phyloP scores from a whole-genome alignment of 208 protist genomes.

The Trypanosoma theileri region DNA sequence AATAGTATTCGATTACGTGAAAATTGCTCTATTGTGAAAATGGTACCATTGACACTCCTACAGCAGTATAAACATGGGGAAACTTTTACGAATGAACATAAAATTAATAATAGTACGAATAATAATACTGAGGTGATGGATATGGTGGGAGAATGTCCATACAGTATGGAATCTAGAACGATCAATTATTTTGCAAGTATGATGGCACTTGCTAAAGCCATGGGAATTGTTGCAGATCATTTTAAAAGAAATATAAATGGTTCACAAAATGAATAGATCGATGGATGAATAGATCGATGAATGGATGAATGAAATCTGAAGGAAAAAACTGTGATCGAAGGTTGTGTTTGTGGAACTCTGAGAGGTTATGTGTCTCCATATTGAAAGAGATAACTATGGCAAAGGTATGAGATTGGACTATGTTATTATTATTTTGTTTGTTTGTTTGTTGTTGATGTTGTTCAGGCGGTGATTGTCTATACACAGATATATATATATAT shows the following conservation, averaged over 20 bases:
- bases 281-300: too few species aligned
- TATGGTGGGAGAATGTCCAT: slow-evolving; percentile 38
- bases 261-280: too few species aligned
- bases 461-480: too few species aligned
- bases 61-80: slow-evolving; percentile 10
- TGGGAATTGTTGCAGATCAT: slow-evolving; percentile 28
- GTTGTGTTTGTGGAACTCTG: too few species aligned
- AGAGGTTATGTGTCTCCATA: too few species aligned
- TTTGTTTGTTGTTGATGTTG: too few species aligned
- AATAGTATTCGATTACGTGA: neutral
- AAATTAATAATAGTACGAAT: neutral
- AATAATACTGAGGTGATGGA: slow-evolving; percentile 5
- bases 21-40: slow-evolving; percentile 6
- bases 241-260: slow-evolving; percentile 3
- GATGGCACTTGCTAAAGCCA: slow-evolving; percentile 55
- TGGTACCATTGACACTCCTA: slow-evolving; percentile 15
- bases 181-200: slow-evolving; percentile 62
- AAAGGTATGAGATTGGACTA: too few species aligned
- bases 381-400: too few species aligned
- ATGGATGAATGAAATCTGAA: too few species aligned
- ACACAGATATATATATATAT: too few species aligned
- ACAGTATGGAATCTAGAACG: slow-evolving; percentile 57
- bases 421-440: too few species aligned
- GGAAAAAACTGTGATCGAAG: too few species aligned
- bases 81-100: neutral